A percentile compares a stretch with the other conserved stretches of the same genome.
These are phyloP conservation scores for Ophiocordyceps camponoti-floridani DNA, from an alignment of 2,329 filamentous ascomycete genomes.

Conservation along the genomic window DNA sequence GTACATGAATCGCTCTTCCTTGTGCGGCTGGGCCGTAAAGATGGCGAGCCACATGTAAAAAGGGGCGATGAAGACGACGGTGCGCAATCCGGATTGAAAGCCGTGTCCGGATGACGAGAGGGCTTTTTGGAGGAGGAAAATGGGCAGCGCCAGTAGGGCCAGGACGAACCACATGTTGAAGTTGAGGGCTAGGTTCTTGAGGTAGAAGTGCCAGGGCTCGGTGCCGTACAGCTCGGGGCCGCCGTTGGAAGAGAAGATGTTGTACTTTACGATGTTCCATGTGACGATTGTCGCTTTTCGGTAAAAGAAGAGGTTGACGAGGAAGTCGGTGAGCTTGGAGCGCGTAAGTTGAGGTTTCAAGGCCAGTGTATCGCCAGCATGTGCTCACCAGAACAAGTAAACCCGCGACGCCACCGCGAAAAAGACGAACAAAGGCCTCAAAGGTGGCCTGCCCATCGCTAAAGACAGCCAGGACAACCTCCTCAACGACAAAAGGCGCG, in stretches of 20 bases:
- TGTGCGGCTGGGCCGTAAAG: constrained; percentile 85
- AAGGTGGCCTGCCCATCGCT: constrained; percentile 40
- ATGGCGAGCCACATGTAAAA: constrained; percentile 92
- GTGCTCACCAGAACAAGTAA: constrained; percentile 48
- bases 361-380: too few species aligned
- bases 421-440: constrained; percentile 39
- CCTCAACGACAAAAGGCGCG: constrained; percentile 65
- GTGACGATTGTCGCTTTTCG: constrained; percentile 59
- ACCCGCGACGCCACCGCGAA: constrained; percentile 49
- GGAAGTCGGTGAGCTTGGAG: constrained; percentile 44
- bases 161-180: constrained; percentile 91
- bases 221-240: constrained; percentile 90
- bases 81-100: constrained; percentile 54
- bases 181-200: constrained; percentile 79
- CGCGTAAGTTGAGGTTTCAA: neutral
- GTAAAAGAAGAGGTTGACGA: constrained; percentile 73
- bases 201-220: constrained; percentile 93
- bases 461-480: constrained; percentile 39
- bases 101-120: constrained; percentile 42
- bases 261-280: constrained; percentile 91
- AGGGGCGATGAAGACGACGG: constrained; percentile 59
- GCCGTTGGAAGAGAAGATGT: constrained; percentile 66
- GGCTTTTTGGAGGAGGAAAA: constrained; percentile 57
- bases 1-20: constrained; percentile 98
- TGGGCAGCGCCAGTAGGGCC: constrained; percentile 54